Conservation (phyloP, 257 asterid genomes). For the Galeopsis tetrahit region DNA sequence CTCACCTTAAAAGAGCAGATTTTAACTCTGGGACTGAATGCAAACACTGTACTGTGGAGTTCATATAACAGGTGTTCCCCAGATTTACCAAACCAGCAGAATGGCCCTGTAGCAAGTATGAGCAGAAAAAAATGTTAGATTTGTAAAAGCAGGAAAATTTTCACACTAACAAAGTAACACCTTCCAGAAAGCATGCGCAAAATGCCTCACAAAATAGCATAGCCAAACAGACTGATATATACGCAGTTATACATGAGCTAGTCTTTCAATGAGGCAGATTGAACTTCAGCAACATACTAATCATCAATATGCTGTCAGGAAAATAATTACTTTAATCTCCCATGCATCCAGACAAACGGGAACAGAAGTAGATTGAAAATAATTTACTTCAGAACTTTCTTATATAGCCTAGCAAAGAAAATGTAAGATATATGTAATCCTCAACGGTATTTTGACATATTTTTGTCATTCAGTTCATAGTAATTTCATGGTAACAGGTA, state of each 20-base stretch:
- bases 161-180: conserved; percentile 18
- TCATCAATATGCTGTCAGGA: not conserved
- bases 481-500: conserved; percentile 14
- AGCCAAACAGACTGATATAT: not conserved
- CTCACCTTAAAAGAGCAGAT: conserved; percentile 80
- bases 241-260: conserved; percentile 9
- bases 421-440: not conserved
- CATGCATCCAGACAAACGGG: conserved; percentile 19
- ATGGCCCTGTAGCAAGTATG: conserved; percentile 70
- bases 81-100: conserved; percentile 93
- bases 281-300: not conserved
- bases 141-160: conserved; percentile 8
- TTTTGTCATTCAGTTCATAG: conserved; percentile 9
- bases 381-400: conserved; percentile 3
- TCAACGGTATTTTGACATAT: not conserved
- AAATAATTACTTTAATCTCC: conserved; percentile 12
- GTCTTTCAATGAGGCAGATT: conserved; percentile 13
- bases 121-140: conserved; percentile 29
- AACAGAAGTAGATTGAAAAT: not conserved
- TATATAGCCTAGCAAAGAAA: not conserved
- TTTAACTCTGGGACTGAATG: conserved; percentile 96
- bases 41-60: conserved; percentile 94
- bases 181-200: conserved; percentile 22
- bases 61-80: conserved; percentile 98
- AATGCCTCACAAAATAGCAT: not conserved